These are phyloP conservation scores for Pezicula rhizophila DNA, from an alignment of 2,329 filamentous ascomycete species.

Conservation along the genomic window DNA sequence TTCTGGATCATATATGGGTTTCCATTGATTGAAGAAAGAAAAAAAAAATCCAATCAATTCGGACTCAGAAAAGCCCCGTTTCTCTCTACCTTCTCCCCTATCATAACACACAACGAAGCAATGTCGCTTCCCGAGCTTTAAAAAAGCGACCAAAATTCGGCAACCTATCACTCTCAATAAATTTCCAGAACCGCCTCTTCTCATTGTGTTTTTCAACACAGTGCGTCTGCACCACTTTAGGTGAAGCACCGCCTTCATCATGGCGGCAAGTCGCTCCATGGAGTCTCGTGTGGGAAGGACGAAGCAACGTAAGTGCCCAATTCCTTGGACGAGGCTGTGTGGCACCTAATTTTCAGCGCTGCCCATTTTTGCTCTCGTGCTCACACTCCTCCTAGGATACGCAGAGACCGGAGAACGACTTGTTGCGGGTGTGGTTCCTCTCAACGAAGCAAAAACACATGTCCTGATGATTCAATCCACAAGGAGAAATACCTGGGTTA, in stretches of 20 bases:
- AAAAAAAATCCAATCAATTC: neutral
- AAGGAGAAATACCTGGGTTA: constrained; percentile 85
- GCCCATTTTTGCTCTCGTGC: constrained; percentile 16
- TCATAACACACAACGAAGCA: constrained; percentile 8
- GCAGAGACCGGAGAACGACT: constrained; percentile 86
- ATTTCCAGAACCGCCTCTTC: constrained; percentile 4
- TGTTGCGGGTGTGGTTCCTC: constrained; percentile 87
- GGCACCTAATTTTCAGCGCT: constrained; percentile 11
- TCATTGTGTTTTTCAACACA: constrained; percentile 8
- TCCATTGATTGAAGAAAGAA: no score
- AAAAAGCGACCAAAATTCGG: constrained; percentile 11
- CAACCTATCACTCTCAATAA: constrained; percentile 14
- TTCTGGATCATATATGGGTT: no score
- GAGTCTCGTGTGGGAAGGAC: constrained; percentile 70
- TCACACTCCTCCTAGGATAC: constrained; percentile 60
- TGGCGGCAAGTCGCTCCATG: constrained; percentile 47
- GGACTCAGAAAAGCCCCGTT: constrained; percentile 1
- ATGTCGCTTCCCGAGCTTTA: constrained; percentile 21
- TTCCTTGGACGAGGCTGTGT: constrained; percentile 9
- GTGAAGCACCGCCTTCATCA: constrained; percentile 24
- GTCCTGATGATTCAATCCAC: constrained; percentile 93
- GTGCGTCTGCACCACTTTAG: constrained; percentile 15
- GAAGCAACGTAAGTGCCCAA: constrained; percentile 68
- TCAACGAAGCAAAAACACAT: constrained; percentile 78
- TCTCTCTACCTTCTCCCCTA: neutral